Evolutionary conservation across 164 flowering plant genomes (phyloP).

Genomic region (Vitis rupestris): DNA sequence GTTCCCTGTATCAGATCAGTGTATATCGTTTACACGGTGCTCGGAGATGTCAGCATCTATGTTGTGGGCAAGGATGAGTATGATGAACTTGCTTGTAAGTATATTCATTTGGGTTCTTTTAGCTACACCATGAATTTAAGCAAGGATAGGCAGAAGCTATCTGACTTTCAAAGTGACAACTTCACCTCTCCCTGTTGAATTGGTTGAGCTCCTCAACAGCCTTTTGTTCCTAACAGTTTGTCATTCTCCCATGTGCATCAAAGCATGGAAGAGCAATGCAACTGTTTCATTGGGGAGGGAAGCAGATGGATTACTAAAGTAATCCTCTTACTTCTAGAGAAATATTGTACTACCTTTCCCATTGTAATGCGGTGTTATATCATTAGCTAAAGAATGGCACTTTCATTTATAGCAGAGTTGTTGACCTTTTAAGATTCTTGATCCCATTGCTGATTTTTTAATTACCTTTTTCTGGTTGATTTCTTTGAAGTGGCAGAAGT

Average conservation of each 20-base stretch:
- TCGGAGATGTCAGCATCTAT: slow-evolving; percentile 88
- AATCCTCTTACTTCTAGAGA: not conserved
- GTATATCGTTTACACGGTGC: slow-evolving; percentile 89
- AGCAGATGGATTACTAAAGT: not conserved
- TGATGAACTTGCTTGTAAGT: slow-evolving; percentile 99
- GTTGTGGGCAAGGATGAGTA: slow-evolving; percentile 97
- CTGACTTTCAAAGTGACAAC: not conserved
- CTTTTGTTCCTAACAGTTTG: not conserved
- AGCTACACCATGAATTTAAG: not conserved
- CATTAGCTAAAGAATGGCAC: slow-evolving; percentile 1
- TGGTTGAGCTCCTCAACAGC: not conserved
- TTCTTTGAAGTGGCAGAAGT: slow-evolving; percentile 79
- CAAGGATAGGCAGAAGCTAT: not conserved
- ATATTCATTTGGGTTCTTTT: not conserved
- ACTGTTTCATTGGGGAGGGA: not conserved
- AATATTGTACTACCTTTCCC: not conserved
- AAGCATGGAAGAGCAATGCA: not conserved
- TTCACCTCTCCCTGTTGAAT: not conserved
- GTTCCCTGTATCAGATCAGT: slow-evolving; percentile 65
- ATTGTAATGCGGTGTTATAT: not conserved
- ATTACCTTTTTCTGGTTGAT: slow-evolving; percentile 13
- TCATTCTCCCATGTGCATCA: not conserved
- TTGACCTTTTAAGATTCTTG: not conserved
- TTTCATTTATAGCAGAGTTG: not conserved
- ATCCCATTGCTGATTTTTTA: not conserved